Conservation (phyloP, 2,329 filamentous ascomycete species). For the Cladophialophora yegresii region DNA sequence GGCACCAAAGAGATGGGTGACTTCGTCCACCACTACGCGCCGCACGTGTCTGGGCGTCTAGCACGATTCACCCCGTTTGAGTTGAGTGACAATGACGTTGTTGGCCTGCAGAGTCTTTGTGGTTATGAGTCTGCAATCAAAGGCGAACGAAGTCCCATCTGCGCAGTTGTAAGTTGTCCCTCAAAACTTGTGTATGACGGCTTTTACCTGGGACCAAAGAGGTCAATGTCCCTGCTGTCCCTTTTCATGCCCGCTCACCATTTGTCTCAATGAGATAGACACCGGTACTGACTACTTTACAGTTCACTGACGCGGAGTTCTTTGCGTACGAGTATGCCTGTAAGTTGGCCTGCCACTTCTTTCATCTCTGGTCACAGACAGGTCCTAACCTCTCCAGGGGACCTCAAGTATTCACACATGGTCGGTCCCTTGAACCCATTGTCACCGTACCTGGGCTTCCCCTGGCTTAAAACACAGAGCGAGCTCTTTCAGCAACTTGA, state of each 20-base stretch:
- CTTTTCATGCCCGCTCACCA: neutral
- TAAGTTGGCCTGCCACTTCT: neutral
- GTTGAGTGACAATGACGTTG: slow-evolving; percentile 57
- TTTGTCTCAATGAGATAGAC: neutral
- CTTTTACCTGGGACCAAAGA: neutral
- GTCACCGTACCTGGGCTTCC: slow-evolving; percentile 63
- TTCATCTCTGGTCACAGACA: neutral
- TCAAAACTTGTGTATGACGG: neutral
- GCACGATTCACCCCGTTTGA: slow-evolving; percentile 45
- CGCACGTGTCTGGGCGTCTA: slow-evolving; percentile 21
- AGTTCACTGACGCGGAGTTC: slow-evolving; percentile 59
- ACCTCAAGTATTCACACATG: slow-evolving; percentile 63
- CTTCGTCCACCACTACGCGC: slow-evolving; percentile 26
- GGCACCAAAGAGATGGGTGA: slow-evolving; percentile 28
- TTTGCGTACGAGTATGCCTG: slow-evolving; percentile 56
- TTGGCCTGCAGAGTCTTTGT: slow-evolving; percentile 67
- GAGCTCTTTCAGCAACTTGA: slow-evolving; percentile 54
- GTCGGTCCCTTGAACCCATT: slow-evolving; percentile 54
- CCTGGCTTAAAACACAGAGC: slow-evolving; percentile 37
- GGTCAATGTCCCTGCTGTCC: neutral
- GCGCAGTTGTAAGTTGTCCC: slow-evolving; percentile 41
- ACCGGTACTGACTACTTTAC: neutral
- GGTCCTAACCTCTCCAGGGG: slow-evolving; percentile 31
- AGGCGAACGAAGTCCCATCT: slow-evolving; percentile 62
- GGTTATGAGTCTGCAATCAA: slow-evolving; percentile 70